A percentile compares a stretch with the other conserved stretches of the same genome.
phyloP scores from a whole-genome alignment of 345 rosid species.

The Gossypioides kirkii region DNA sequence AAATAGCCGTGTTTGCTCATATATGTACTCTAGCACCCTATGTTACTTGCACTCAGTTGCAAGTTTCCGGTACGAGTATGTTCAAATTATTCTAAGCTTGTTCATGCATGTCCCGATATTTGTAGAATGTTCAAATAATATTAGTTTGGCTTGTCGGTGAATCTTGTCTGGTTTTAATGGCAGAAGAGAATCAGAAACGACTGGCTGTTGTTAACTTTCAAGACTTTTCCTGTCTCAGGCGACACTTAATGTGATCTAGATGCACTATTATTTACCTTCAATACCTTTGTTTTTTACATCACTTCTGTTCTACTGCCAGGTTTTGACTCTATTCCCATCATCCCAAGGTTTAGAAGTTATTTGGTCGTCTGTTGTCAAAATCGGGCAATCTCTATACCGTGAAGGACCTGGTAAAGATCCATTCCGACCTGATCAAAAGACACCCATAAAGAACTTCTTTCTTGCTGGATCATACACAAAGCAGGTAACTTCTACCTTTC shows the following conservation, averaged over 20 bases:
- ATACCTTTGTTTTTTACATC: not conserved
- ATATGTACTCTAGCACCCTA: not conserved
- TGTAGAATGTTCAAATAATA: not conserved
- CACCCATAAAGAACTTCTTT: constrained; percentile 86
- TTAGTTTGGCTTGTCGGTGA: not conserved
- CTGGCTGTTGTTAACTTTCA: not conserved
- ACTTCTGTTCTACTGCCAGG: constrained; percentile 38
- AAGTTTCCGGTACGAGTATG: not conserved
- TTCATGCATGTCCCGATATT: not conserved
- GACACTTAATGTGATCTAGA: not conserved
- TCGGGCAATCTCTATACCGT: constrained; percentile 85
- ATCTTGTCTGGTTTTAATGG: not conserved
- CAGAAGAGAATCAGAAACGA: not conserved
- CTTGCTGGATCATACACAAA: constrained; percentile 93
- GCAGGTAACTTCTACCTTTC: constrained; percentile 47
- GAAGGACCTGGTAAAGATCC: constrained; percentile 97
- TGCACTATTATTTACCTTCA: not conserved
- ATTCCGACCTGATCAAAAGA: constrained; percentile 90
- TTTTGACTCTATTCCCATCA: constrained; percentile 73
- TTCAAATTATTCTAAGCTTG: not conserved
- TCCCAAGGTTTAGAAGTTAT: constrained; percentile 74
- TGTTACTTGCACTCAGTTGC: not conserved
- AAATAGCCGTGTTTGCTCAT: not conserved
- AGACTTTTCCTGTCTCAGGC: not conserved
- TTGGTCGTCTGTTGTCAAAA: constrained; percentile 95